These are phyloP conservation scores for Clavispora vitiphila DNA, from an alignment of 805 yeast species.

Conservation along the genomic window DNA sequence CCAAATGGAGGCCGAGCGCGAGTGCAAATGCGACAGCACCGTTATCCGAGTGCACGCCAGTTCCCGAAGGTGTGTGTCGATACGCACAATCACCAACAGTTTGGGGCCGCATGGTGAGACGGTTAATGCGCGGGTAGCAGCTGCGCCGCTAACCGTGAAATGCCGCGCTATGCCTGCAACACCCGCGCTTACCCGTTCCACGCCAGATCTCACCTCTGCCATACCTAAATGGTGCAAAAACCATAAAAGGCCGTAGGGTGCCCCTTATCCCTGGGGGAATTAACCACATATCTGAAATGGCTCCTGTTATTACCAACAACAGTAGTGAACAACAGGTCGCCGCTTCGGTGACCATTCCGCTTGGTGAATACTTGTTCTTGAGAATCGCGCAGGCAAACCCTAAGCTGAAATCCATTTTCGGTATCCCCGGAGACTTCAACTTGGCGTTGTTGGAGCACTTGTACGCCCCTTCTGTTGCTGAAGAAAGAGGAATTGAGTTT, in stretches of 20 bases:
- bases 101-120: not conserved
- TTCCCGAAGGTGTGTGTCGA: no score
- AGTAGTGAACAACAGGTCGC: conserved; percentile 6
- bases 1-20: no score
- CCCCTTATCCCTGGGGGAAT: not conserved
- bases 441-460: conserved; percentile 63
- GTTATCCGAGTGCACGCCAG: no score
- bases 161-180: conserved; percentile 1
- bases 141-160: not conserved
- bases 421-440: conserved; percentile 79
- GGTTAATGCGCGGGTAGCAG: not conserved
- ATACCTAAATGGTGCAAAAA: not conserved
- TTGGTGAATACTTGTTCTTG: conserved; percentile 63
- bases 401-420: conserved; percentile 50
- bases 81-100: no score
- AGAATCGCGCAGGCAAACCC: conserved; percentile 53
- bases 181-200: conserved; percentile 1
- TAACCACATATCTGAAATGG: conserved; percentile 5
- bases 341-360: conserved; percentile 29
- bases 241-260: not conserved
- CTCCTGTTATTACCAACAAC: conserved; percentile 14
- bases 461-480: conserved; percentile 39
- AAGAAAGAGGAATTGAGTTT: conserved; percentile 49
- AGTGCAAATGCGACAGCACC: no score
- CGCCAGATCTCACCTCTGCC: not conserved